These are phyloP conservation scores for Acanthamoeba healyi DNA, from an alignment of 208 protist genomes.

Conservation along the genomic window DNA sequence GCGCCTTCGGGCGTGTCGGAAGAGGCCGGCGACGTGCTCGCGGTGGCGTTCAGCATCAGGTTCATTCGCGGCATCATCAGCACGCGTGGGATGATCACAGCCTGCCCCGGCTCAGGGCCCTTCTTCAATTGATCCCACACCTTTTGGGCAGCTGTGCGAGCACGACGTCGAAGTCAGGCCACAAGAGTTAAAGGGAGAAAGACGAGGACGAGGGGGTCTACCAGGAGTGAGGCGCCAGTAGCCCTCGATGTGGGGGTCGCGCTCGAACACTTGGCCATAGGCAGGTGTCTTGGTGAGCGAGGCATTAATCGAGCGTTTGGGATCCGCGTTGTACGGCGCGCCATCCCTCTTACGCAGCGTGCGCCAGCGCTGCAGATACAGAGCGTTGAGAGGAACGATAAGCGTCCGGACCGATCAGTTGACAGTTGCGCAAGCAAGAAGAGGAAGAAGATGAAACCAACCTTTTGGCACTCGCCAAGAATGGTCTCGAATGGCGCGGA, in stretches of 20 bases:
- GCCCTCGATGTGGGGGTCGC: slow-evolving; percentile 27
- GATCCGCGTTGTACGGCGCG: slow-evolving; percentile 67
- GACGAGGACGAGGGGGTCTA: neutral
- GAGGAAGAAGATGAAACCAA: neutral
- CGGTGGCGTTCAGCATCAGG: neutral
- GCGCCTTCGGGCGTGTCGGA: neutral
- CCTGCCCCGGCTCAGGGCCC: neutral
- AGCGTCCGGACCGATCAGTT: neutral
- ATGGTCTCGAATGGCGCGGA: slow-evolving; percentile 62
- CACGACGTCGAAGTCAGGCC: neutral
- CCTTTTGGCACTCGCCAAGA: slow-evolving; percentile 51
- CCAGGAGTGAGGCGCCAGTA: slow-evolving; percentile 66
- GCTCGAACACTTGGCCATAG: slow-evolving; percentile 64
- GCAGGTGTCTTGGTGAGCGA: slow-evolving; percentile 24
- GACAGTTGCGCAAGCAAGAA: too few relatives aligned
- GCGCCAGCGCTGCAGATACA: slow-evolving; percentile 40
- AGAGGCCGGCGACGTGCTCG: neutral
- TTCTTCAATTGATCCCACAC: slow-evolving; percentile 39
- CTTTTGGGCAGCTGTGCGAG: neutral
- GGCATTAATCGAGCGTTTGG: slow-evolving; percentile 71
- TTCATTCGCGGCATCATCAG: slow-evolving; percentile 6
- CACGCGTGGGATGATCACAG: neutral
- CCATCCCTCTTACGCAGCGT: slow-evolving; percentile 63
- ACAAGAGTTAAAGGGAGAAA: neutral
- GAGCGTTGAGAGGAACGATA: neutral